Evolutionary conservation across 2,329 filamentous ascomycete species (phyloP).

Genomic region (Claviceps spartinae): DNA sequence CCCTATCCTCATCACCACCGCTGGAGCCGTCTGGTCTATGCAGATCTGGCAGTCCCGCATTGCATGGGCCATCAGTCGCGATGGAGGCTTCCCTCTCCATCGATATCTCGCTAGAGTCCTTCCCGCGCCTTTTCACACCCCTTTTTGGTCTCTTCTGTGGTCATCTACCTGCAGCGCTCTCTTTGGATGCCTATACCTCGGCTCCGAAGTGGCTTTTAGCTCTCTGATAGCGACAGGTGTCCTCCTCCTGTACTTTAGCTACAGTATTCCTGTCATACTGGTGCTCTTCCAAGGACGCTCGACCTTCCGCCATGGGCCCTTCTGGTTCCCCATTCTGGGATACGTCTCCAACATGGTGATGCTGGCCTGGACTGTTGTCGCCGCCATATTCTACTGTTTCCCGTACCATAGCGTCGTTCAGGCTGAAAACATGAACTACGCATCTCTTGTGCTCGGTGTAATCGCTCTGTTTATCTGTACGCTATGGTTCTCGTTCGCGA

Average conservation of each 20-base stretch:
- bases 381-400: constrained; percentile 16
- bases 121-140: constrained; percentile 12
- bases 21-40: constrained; percentile 14
- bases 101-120: constrained; percentile 12
- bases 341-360: constrained; percentile 13
- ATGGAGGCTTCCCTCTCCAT: constrained; percentile 14
- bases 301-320: constrained; percentile 14
- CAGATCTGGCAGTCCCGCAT: constrained; percentile 18
- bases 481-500: constrained; percentile 13
- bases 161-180: constrained; percentile 13
- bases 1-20: constrained; percentile 11
- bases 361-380: constrained; percentile 12
- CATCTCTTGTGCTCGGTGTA: constrained; percentile 11
- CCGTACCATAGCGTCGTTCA: constrained; percentile 12
- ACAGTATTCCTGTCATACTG: constrained; percentile 14
- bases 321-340: constrained; percentile 15
- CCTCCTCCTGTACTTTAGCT: constrained; percentile 15
- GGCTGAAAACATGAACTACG: constrained; percentile 14
- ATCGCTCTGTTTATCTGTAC: constrained; percentile 6
- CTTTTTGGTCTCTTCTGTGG: constrained; percentile 13
- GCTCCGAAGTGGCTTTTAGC: constrained; percentile 15
- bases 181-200: constrained; percentile 16
- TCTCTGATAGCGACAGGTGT: constrained; percentile 14
- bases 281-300: constrained; percentile 12
- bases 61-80: constrained; percentile 16